Conservation (phyloP, 1,139 yeast genomes). For the Yamadazyma dushanensis region DNA sequence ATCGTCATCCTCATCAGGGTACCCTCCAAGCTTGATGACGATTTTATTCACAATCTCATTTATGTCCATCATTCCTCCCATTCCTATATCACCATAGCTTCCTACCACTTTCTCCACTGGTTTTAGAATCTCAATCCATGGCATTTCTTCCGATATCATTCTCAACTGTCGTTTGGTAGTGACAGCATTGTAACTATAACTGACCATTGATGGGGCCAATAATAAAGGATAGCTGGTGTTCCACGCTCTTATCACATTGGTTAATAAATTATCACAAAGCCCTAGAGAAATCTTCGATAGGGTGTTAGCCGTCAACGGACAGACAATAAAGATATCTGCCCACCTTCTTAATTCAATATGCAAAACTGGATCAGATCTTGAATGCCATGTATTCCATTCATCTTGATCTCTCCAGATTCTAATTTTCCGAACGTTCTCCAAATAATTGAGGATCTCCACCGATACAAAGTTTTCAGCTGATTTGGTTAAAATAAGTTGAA, state of each 20-base stretch:
- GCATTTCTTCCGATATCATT: conserved; percentile 80
- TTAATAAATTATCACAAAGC: conserved; percentile 81
- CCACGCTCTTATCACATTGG: conserved; percentile 92
- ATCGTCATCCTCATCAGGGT: conserved; percentile 80
- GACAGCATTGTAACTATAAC: conserved; percentile 84
- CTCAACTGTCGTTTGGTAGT: conserved; percentile 80
- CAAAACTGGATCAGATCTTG: conserved; percentile 84
- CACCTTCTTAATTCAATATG: conserved; percentile 92
- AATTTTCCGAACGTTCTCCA: conserved; percentile 44
- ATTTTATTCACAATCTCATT: conserved; percentile 86
- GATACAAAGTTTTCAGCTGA: conserved; percentile 81
- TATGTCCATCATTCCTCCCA: conserved; percentile 92
- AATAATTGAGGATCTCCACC: conserved; percentile 47
- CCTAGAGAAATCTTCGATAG: conserved; percentile 89
- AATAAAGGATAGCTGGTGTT: conserved; percentile 83
- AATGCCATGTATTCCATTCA: conserved; percentile 89
- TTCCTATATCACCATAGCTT: conserved; percentile 91
- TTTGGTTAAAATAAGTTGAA: conserved; percentile 78
- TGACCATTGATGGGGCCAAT: conserved; percentile 93
- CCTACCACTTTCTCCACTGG: conserved; percentile 95
- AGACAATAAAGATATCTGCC: conserved; percentile 90
- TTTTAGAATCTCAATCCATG: conserved; percentile 83
- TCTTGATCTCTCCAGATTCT: conserved; percentile 87
- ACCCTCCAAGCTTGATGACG: conserved; percentile 82
- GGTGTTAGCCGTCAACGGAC: conserved; percentile 90